Conservation (phyloP, 441 rosid species). For the Croton setiger region DNA sequence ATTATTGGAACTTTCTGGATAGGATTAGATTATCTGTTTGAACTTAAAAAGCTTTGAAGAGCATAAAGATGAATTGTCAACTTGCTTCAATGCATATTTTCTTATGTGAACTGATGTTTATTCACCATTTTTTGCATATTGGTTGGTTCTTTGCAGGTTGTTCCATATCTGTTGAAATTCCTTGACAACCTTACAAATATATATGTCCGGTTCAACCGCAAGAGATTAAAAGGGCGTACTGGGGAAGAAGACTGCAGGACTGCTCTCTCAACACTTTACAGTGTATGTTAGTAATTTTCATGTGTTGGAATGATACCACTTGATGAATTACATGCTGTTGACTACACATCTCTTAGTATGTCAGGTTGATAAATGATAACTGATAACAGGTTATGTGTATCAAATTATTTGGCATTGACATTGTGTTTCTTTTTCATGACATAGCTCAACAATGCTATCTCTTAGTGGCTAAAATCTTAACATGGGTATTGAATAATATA, state of each 20-base stretch:
- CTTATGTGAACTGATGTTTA: not conserved
- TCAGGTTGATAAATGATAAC: not conserved
- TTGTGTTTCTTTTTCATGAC: too few species aligned
- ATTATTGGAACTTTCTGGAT: not conserved
- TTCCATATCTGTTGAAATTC: conserved; percentile 90
- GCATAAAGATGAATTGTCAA: not conserved
- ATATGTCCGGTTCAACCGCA: conserved; percentile 95
- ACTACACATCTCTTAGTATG: not conserved
- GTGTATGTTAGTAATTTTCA: conserved; percentile 41
- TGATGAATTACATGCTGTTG: conserved; percentile 3
- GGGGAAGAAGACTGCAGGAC: conserved; percentile 86
- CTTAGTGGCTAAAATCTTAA: too few species aligned
- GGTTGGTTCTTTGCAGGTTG: conserved; percentile 55
- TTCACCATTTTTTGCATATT: conserved; percentile 1
- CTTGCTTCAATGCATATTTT: not conserved
- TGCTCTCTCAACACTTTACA: conserved; percentile 90
- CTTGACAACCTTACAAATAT: conserved; percentile 95
- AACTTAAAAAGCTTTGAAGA: not conserved
- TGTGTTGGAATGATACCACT: not conserved
- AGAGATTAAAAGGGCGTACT: conserved; percentile 94
- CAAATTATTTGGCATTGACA: not conserved
- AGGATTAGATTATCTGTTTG: not conserved
- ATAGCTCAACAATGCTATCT: too few species aligned
- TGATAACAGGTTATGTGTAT: not conserved
- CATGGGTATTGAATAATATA: too few species aligned